Percentiles rank a stretch among this genome's conserved stretches.
phyloP scores from a whole-genome alignment of 2,329 filamentous ascomycete species.

The Cyanodermella asteris region DNA sequence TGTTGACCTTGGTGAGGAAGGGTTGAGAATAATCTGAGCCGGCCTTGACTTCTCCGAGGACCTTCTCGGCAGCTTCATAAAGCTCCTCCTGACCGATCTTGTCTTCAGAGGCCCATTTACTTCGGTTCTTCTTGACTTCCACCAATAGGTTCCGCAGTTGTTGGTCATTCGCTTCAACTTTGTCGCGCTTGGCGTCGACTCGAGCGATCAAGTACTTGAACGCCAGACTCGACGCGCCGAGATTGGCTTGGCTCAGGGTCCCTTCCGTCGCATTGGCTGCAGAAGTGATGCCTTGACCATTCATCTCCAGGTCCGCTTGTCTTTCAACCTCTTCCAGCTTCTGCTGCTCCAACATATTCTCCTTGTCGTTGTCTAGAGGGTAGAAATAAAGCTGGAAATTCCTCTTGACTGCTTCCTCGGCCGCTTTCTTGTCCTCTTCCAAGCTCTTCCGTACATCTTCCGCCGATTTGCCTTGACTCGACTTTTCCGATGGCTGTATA shows the following conservation, averaged over 20 bases:
- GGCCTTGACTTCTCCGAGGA: constrained; percentile 87
- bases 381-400: constrained; percentile 90
- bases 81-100: constrained; percentile 94
- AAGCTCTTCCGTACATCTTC: constrained; percentile 85
- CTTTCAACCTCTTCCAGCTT: constrained; percentile 91
- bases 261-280: constrained; percentile 38
- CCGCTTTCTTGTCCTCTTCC: constrained; percentile 76
- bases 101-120: constrained; percentile 97
- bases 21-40: constrained; percentile 96
- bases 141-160: constrained; percentile 86
- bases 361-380: constrained; percentile 81
- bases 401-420: constrained; percentile 69
- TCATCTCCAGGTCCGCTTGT: constrained; percentile 89
- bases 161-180: constrained; percentile 78
- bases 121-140: constrained; percentile 90
- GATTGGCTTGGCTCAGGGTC: constrained; percentile 76
- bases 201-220: constrained; percentile 91
- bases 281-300: constrained; percentile 29
- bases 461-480: constrained; percentile 40
- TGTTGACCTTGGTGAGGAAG: constrained; percentile 84
- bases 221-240: constrained; percentile 86
- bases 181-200: constrained; percentile 78
- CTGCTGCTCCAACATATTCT: constrained; percentile 94
- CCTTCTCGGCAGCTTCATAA: constrained; percentile 91
- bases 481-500: constrained; percentile 37